phyloP scores from a whole-genome alignment of 1,139 yeast genomes.

The Yamadazyma sp. region DNA sequence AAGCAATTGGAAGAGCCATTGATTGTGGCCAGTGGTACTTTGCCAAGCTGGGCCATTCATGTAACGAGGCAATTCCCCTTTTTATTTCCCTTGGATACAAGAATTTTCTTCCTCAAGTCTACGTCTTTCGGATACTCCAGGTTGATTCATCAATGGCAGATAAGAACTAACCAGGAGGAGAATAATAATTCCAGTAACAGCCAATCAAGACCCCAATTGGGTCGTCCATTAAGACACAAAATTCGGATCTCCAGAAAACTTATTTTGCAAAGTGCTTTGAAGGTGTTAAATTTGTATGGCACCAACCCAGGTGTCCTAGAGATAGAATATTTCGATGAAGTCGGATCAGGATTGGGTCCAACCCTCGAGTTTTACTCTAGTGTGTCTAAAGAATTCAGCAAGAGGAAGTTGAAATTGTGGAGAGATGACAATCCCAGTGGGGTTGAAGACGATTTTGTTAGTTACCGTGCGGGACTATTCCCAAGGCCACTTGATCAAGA shows the following conservation, averaged over 20 bases:
- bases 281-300: constrained; percentile 76
- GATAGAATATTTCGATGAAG: constrained; percentile 87
- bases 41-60: constrained; percentile 84
- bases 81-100: constrained; percentile 79
- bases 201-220: constrained; percentile 47
- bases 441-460: constrained; percentile 40
- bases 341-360: constrained; percentile 96
- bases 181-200: constrained; percentile 15
- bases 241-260: constrained; percentile 73
- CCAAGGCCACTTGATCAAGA: constrained; percentile 60
- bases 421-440: constrained; percentile 40
- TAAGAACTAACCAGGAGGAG: constrained; percentile 46
- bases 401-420: constrained; percentile 67
- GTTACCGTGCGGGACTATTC: constrained; percentile 57
- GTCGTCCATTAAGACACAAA: constrained; percentile 79
- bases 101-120: constrained; percentile 76
- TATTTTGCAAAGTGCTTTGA: constrained; percentile 75
- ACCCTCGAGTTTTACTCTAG: constrained; percentile 88
- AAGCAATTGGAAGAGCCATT: constrained; percentile 89
- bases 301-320: constrained; percentile 80
- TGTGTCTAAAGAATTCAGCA: constrained; percentile 71
- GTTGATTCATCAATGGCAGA: constrained; percentile 77
- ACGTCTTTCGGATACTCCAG: constrained; percentile 93
- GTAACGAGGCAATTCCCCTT: constrained; percentile 76
- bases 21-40: constrained; percentile 80